phyloP scores from a whole-genome alignment of 495 filamentous ascomycete genomes.

The Aspergillus cavernicola region DNA sequence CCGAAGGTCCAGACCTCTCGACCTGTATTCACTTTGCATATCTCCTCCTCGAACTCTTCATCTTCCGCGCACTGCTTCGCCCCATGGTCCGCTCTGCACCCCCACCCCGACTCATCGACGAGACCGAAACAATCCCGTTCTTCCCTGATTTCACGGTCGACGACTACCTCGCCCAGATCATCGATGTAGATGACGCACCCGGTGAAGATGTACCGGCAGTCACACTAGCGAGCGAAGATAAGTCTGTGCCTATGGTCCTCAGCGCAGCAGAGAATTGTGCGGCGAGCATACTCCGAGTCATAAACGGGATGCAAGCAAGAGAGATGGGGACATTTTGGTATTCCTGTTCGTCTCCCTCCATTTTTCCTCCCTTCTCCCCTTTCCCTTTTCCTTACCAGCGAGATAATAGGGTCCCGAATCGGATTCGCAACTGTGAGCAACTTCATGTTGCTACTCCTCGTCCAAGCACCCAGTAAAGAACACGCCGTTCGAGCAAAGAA shows the following conservation, averaged over 20 bases:
- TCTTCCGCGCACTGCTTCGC: slow-evolving; percentile 35
- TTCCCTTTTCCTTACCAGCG: too few relatives aligned
- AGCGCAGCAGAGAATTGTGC: slow-evolving; percentile 35
- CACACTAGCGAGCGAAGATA: slow-evolving; percentile 23
- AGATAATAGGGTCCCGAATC: slow-evolving; percentile 30
- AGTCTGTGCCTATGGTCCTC: slow-evolving; percentile 25
- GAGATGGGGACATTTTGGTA: slow-evolving; percentile 38
- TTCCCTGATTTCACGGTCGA: slow-evolving; percentile 12
- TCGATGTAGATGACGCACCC: neutral
- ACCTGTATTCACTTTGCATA: slow-evolving; percentile 37
- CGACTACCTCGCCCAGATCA: slow-evolving; percentile 16
- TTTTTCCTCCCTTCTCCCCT: neutral
- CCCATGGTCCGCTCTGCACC: slow-evolving; percentile 33
- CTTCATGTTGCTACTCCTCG: slow-evolving; percentile 31
- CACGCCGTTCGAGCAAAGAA: slow-evolving; percentile 29
- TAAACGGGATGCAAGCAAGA: slow-evolving; percentile 24
- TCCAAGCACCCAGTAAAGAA: slow-evolving; percentile 32
- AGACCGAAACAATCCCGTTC: slow-evolving; percentile 19
- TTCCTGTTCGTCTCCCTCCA: slow-evolving; percentile 25
- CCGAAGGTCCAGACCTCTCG: neutral
- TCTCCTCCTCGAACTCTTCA: slow-evolving; percentile 31
- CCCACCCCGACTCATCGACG: slow-evolving; percentile 33
- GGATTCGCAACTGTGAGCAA: slow-evolving; percentile 37
- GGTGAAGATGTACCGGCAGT: slow-evolving; percentile 24
- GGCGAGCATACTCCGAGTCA: slow-evolving; percentile 30